Evolutionary conservation across 805 yeast genomes (phyloP).

Genomic region (Kazachstania bromeliacearum): DNA sequence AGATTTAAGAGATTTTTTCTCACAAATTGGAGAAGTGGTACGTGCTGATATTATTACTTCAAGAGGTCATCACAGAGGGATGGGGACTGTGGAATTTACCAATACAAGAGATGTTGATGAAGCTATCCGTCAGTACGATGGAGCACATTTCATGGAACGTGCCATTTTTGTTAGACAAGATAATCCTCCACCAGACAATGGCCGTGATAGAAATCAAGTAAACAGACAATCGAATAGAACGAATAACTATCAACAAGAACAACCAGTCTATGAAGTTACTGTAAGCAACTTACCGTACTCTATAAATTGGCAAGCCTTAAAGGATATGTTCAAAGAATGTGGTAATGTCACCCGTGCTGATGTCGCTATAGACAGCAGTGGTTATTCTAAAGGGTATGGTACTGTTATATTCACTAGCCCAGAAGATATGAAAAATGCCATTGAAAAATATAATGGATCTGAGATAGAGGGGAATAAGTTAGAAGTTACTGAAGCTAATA

Average conservation of each 20-base stretch:
- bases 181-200: slow-evolving; percentile 61
- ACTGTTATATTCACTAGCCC: slow-evolving; percentile 62
- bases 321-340: slow-evolving; percentile 69
- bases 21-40: slow-evolving; percentile 53
- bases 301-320: slow-evolving; percentile 74
- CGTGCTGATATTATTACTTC: slow-evolving; percentile 76
- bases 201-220: slow-evolving; percentile 9
- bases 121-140: slow-evolving; percentile 65
- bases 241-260: slow-evolving; percentile 6
- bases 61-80: slow-evolving; percentile 76
- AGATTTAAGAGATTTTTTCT: slow-evolving; percentile 52
- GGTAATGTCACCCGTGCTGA: slow-evolving; percentile 82
- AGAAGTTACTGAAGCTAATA: slow-evolving; percentile 5
- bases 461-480: slow-evolving; percentile 26
- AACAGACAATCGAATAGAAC: slow-evolving; percentile 4
- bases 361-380: slow-evolving; percentile 51
- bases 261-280: slow-evolving; percentile 44
- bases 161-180: slow-evolving; percentile 85
- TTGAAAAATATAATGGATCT: slow-evolving; percentile 63
- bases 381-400: slow-evolving; percentile 72
- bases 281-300: slow-evolving; percentile 77
- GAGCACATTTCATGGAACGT: slow-evolving; percentile 58
- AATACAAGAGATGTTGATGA: slow-evolving; percentile 52
- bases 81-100: slow-evolving; percentile 84
- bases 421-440: slow-evolving; percentile 62